Base-by-base conservation (phyloP, 2,329 filamentous ascomycete genomes). In the Ophiosphaerella korrae region DNA sequence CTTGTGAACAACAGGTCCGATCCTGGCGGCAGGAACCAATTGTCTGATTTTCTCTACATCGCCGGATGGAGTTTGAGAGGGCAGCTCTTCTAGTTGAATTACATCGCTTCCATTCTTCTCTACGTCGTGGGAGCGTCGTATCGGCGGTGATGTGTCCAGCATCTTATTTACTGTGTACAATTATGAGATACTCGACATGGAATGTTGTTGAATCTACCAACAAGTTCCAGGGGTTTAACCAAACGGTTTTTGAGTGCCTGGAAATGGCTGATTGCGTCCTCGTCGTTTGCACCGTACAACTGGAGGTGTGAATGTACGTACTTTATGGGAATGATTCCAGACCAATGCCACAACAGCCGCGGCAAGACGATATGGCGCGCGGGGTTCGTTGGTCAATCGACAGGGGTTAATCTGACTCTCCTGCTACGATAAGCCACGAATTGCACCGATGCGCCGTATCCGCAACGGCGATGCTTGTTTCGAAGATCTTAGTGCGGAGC, bases 1-100 rank as follows among this genome's bases (percentile, higher is more conserved):
- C 34, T 66, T 53, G 39, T 69, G 64, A 8, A 67, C 57, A n/a
- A 56, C 50, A 14, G 57, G 59, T 3, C 52, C 62, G 46, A 44
- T 52, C 40, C 62, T 59, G 14, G 50, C 42, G 21, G 40, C 50
- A 16, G 50, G 48, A 32, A 45, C 48, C 46, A 59, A n/a, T 5
- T 45, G 24, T 14, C 55, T 45, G 12, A 42, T 49, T 37, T 66
- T 63, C 41, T 67, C 63, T 2, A 48, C 9, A 41, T 67, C 64
- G 18, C 57, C 57, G 5, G 57, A 48, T 1, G 66, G 53, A 8
- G 60, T 57, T 3, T 47, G 47, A 23, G 58, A 47, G 5, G 26
- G n/a, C 4, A 57, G 42, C 35, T 49, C 57, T 48, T 68, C 63
- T n/a, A 60, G 14, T 7, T 61, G 52, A 11, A 41, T 38, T n/a